Conservation (phyloP, 2,329 filamentous ascomycete species). For the Pseudogymnoascus sp. region DNA sequence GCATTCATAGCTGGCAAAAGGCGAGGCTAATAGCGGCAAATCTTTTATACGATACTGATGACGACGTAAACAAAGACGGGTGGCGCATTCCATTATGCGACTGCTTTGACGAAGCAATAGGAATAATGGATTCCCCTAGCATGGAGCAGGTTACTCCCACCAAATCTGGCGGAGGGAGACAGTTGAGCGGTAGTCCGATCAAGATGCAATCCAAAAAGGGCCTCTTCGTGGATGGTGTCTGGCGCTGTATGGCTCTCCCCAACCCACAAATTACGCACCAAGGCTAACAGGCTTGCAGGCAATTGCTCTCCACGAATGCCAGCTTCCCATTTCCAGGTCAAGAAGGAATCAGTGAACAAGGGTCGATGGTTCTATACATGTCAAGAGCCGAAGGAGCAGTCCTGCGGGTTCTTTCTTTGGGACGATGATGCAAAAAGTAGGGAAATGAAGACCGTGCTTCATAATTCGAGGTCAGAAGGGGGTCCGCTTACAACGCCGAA, state of each 20-base stretch:
- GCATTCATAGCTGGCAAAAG: neutral
- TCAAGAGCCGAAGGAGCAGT: slow-evolving; percentile 36
- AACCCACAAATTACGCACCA: neutral
- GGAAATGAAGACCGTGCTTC: slow-evolving; percentile 39
- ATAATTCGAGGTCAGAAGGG: slow-evolving; percentile 39
- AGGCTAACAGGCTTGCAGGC: slow-evolving; percentile 27
- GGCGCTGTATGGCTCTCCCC: slow-evolving; percentile 30
- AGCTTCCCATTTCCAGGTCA: slow-evolving; percentile 43
- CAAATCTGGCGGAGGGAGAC: neutral
- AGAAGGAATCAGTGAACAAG: slow-evolving; percentile 43
- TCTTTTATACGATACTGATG: neutral
- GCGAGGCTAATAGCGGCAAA: neutral
- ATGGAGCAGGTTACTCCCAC: neutral
- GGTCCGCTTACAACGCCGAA: slow-evolving; percentile 10
- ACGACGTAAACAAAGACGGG: neutral
- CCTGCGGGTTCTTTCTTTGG: slow-evolving; percentile 55
- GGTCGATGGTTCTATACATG: slow-evolving; percentile 50
- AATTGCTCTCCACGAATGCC: slow-evolving; percentile 46
- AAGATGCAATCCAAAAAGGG: slow-evolving; percentile 20
- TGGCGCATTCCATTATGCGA: neutral
- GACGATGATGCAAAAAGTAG: slow-evolving; percentile 44
- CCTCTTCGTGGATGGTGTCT: slow-evolving; percentile 31
- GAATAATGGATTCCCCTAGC: neutral
- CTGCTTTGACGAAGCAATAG: neutral
- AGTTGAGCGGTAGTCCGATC: neutral